Conservation (phyloP, 805 yeast species). For the Starmerella riodocensis region DNA sequence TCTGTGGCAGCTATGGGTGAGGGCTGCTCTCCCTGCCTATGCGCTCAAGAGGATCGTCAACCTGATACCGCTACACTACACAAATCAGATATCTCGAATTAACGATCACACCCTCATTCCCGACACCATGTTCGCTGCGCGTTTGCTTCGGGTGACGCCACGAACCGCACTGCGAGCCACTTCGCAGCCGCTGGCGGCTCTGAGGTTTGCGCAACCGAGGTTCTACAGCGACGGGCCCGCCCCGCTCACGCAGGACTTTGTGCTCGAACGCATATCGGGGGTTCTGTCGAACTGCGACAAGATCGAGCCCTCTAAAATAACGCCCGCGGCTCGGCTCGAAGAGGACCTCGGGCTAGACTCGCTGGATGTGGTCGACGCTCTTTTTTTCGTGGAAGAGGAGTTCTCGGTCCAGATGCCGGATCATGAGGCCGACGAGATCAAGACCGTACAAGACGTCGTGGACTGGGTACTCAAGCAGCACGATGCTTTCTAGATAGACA, state of each 20-base stretch:
- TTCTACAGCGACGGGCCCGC: constrained; percentile 34
- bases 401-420: constrained; percentile 34
- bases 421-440: constrained; percentile 79
- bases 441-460: constrained; percentile 83
- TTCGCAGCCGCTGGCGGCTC: constrained; percentile 1
- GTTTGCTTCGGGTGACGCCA: neutral
- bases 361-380: constrained; percentile 84
- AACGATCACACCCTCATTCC: neutral
- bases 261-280: constrained; percentile 65
- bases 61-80: neutral
- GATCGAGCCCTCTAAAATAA: constrained; percentile 30
- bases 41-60: too few relatives aligned
- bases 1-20: too few relatives aligned
- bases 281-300: constrained; percentile 56
- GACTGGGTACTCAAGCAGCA: constrained; percentile 56
- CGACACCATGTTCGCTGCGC: neutral
- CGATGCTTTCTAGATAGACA: constrained; percentile 25
- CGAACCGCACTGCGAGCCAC: neutral
- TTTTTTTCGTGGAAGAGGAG: constrained; percentile 90
- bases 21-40: neutral
- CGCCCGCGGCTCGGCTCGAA: constrained; percentile 32
- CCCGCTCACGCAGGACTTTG: constrained; percentile 58
- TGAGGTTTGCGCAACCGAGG: neutral
- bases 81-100: neutral
- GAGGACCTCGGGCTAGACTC: constrained; percentile 74